Conservation (phyloP, 2,329 filamentous ascomycete species). For the Neofusicoccum umdonicola region DNA sequence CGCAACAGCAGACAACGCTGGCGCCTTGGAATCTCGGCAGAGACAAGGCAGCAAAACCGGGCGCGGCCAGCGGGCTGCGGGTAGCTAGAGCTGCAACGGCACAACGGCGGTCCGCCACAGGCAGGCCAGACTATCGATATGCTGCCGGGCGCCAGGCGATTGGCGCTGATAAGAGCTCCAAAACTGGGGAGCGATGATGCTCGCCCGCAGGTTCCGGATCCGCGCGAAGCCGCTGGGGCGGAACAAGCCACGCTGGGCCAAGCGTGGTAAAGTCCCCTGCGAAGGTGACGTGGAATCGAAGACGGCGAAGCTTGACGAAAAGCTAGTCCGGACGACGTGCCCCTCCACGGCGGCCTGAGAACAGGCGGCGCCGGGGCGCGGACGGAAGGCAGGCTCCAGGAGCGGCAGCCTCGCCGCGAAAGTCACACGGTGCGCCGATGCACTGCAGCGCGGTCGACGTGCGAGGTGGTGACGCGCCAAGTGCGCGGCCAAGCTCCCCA, state of each 20-base stretch:
- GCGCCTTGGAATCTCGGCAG: conserved; percentile 1
- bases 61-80: background rate
- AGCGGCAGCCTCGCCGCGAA: background rate
- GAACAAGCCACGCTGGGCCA: conserved; percentile 7
- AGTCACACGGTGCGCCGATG: background rate
- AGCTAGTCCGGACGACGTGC: conserved; percentile 1
- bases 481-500: background rate
- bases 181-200: background rate
- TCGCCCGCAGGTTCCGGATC: conserved; percentile 9
- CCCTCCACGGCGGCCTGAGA: background rate
- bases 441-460: background rate
- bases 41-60: background rate
- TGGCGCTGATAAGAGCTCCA: conserved; percentile 6
- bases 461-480: background rate
- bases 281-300: conserved; percentile 4
- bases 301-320: conserved; percentile 13
- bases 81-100: background rate
- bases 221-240: conserved; percentile 1
- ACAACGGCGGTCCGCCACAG: background rate
- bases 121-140: conserved; percentile 1
- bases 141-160: background rate
- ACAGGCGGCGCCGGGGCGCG: background rate
- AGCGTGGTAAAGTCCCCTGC: background rate
- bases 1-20: background rate
- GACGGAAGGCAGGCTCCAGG: background rate